Evolutionary conservation across 2,329 filamentous ascomycete genomes (phyloP), one percentile per base, ranked within the genome.

Genomic region (Coniochaeta sp.): DNA sequence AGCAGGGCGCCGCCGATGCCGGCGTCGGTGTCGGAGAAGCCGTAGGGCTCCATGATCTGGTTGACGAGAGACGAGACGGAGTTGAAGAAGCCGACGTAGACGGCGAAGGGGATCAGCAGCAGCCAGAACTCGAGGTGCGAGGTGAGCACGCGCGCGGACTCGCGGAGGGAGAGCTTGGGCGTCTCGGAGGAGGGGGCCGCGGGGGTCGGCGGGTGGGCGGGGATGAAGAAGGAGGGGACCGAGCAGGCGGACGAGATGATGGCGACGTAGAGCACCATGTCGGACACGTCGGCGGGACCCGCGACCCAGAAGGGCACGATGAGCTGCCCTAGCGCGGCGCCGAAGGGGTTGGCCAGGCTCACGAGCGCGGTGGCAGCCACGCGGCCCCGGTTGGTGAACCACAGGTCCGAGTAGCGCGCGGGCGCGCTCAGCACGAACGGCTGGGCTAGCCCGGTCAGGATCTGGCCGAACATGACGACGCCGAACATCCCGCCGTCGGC

Each of bases 81-180:
- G 80, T 98, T 98, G 86, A 99, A 99, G 77, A 95, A 88, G 67
- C 89, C 92, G 62, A 96, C 90, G 73, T 92, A 96, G 67, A 93
- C 75, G 64, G 84, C 77, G 75, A 93, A 98, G n/a, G 93, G 88
- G 62, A 93, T 68, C 62, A 93, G 78, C 65, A 97, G 75, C 63
- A 96, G 82, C 82, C 87, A 96, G 74, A 96, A 89, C 70, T 93
- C 88, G 19, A 83, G 78, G 5, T 85, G 89, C 34, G 69, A 71
- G 55, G 81, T 70, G 52, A 93, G 73, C 19, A 83, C 81, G 8
- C 76, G 69, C 26, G 84, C 62, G 3, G 75, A 91, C 63, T 64
- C 79, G 70, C 72, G 72, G 19, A 88, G 72, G 9, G 74, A 69
- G 32, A 81, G 74, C 68, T 87, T 87, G 58, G 79, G 78, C 0